Evolutionary conservation across 2,329 filamentous ascomycete genomes (phyloP).

Genomic region (Aspergillus brasiliensis): DNA sequence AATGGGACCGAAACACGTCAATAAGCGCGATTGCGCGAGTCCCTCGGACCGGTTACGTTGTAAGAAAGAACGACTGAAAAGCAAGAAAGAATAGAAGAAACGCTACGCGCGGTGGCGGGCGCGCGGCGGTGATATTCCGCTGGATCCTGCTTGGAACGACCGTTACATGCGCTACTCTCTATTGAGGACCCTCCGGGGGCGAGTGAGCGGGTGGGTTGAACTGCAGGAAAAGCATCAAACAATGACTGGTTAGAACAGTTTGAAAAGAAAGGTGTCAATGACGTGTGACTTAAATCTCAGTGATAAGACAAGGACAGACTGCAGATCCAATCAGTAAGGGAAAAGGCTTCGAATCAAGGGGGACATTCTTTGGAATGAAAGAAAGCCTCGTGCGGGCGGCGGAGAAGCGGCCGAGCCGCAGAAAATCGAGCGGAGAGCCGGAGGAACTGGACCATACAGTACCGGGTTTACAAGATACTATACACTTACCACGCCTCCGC

Average conservation of each 20-base stretch:
- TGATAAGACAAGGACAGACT: no score
- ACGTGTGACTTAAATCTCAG: no score
- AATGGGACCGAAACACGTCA: no score
- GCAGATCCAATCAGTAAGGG: no score
- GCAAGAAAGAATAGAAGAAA: not conserved
- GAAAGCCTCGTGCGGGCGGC: no score
- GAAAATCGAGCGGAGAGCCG: not conserved
- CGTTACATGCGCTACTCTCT: not conserved
- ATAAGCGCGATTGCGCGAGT: not conserved
- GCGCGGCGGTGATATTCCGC: not conserved
- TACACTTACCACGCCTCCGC: slow-evolving; percentile 8
- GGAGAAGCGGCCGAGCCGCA: not conserved
- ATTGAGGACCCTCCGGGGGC: slow-evolving; percentile 10
- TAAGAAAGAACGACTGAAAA: not conserved
- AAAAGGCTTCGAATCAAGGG: not conserved
- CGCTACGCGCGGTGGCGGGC: not conserved
- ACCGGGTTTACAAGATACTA: not conserved
- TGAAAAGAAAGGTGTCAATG: no score
- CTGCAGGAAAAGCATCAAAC: not conserved
- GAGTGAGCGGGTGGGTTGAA: slow-evolving; percentile 18
- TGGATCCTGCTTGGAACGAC: not conserved
- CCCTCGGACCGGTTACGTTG: not conserved
- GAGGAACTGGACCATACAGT: slow-evolving; percentile 4
- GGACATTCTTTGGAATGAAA: not conserved
- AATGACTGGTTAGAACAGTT: not conserved